Evolutionary conservation across 2,329 filamentous ascomycete species (phyloP).

Genomic region (Colletotrichum lini): DNA sequence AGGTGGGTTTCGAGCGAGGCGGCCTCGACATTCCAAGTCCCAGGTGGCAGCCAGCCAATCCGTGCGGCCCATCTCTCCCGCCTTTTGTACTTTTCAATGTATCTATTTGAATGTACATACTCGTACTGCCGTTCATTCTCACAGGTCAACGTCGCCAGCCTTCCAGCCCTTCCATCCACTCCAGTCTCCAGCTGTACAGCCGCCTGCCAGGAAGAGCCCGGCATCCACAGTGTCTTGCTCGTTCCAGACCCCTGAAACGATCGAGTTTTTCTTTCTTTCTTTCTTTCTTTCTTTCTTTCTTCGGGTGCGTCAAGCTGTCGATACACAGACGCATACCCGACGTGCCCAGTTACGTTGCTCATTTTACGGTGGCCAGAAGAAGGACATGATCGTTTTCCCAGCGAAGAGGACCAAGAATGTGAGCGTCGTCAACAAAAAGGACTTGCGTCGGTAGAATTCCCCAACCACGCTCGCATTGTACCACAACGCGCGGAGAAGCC

Average conservation of each 20-base stretch:
- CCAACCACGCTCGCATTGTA: slow-evolving; percentile 21
- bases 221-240: slow-evolving; percentile 37
- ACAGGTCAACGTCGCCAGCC: slow-evolving; percentile 33
- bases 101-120: slow-evolving; percentile 1
- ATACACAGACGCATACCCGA: background rate
- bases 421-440: slow-evolving; percentile 15
- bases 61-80: slow-evolving; percentile 5
- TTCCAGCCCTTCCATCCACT: background rate
- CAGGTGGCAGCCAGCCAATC: slow-evolving; percentile 35
- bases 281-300: slow-evolving; percentile 33
- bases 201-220: slow-evolving; percentile 32
- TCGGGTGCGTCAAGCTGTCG: slow-evolving; percentile 21
- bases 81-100: slow-evolving; percentile 2
- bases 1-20: slow-evolving; percentile 21
- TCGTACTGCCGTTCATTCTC: background rate
- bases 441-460: slow-evolving; percentile 1
- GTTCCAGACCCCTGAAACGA: slow-evolving; percentile 42
- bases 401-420: background rate
- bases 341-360: background rate
- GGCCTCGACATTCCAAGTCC: slow-evolving; percentile 15
- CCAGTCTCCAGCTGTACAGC: slow-evolving; percentile 24
- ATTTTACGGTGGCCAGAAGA: slow-evolving; percentile 18
- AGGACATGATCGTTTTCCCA: slow-evolving; percentile 4
- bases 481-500: slow-evolving; percentile 23
- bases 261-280: slow-evolving; percentile 33